Conservation (phyloP, 2,329 filamentous ascomycete genomes). For the Nemania diffusa region DNA sequence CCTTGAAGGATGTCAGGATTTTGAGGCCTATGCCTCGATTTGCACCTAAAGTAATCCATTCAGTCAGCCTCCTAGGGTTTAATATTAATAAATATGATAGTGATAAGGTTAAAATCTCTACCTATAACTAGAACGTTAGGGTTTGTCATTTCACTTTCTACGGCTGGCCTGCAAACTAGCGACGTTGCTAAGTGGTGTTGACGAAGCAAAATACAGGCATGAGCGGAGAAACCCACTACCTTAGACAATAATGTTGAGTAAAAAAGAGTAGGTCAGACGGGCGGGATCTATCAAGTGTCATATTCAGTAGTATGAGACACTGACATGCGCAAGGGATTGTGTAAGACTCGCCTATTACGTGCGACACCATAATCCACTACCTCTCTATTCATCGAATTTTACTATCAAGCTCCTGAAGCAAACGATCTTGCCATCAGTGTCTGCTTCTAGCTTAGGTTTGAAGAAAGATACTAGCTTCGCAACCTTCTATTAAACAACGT, state of each 20-base stretch:
- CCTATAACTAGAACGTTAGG: background rate
- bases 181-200: background rate
- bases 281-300: too few relatives aligned
- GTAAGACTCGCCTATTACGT: too few relatives aligned
- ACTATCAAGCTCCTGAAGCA: too few relatives aligned
- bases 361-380: too few relatives aligned
- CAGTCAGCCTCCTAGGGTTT: background rate
- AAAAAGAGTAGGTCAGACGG: background rate
- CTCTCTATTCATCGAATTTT: too few relatives aligned
- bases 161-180: background rate
- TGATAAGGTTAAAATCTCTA: background rate
- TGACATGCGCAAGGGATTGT: too few relatives aligned
- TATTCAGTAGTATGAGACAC: too few relatives aligned
- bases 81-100: background rate
- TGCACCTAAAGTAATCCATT: background rate
- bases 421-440: too few relatives aligned
- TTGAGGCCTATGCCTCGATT: slow-evolving; percentile 3
- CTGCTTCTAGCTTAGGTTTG: too few relatives aligned
- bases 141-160: background rate
- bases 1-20: background rate
- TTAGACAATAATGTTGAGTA: background rate
- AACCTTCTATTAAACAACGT: too few relatives aligned
- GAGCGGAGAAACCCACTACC: too few relatives aligned
- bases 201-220: background rate
- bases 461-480: too few relatives aligned